Base-by-base conservation (phyloP, 495 filamentous ascomycete species). In the Hypoxylon fragiforme region DNA sequence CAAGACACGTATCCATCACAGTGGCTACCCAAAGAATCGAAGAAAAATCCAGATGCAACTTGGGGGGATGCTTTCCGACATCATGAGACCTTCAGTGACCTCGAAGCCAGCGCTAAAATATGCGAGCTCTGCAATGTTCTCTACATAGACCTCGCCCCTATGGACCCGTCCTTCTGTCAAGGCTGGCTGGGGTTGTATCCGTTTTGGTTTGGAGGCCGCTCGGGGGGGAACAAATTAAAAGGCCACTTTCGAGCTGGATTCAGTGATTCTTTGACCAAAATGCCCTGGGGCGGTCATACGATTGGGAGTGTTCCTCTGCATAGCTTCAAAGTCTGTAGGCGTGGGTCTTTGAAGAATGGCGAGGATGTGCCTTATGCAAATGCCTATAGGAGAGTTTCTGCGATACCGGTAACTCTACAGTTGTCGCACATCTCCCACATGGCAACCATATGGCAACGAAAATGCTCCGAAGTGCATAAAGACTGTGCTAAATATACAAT, bases 141-240 rank as follows among this genome's bases (percentile, higher is more conserved):
- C 4, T 13, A 61, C 24, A 46, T 30, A 4, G 51, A 55, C 37
- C 37, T 61, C 5, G 37, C 46, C 0, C 15, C 20, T 1, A 31
- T 61, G 37, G 37, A 47, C 3, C 11, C 16, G 13, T 7, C 16
- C 39, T 15, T 55, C 7, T 36, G 13, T 11, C 50, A 55, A 46
- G 57, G 51, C 26, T 55, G 50, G 57, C 42, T 61, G 7, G 50
- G 50, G 0, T 35, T 61, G n/a, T 61, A 61, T 13, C 57, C 57
- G 0, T 61, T 55, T 9, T 55, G 46, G 50, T 42, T 46, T 0
- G 11, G 36, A 3, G 34, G 21, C 9, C 41, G 31, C 7, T 20
- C 26, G 1, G 54, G 41, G 4, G 13, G 31, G 15, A 61, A 61
- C 37, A 47, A 43, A n/a, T 15, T 7, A 7, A 61, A 55, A 13